These are phyloP conservation scores for Erodium trifolium DNA, from an alignment of 441 rosid species.

Conservation along the genomic window DNA sequence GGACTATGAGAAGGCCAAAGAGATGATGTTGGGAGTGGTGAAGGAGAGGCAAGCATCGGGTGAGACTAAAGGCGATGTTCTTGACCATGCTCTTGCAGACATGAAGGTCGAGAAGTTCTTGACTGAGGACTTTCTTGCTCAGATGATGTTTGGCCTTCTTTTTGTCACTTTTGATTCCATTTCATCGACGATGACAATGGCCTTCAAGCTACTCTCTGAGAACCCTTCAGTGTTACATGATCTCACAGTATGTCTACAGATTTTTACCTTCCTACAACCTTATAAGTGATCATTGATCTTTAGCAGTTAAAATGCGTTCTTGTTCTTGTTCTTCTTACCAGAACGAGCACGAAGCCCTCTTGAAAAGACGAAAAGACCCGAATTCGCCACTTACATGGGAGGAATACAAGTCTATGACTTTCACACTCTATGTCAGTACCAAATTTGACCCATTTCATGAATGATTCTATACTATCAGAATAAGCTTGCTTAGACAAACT, in stretches of 20 bases:
- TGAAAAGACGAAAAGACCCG: conserved; percentile 10
- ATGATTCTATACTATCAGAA: neutral
- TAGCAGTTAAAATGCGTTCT: neutral
- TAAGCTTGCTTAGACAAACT: too few species aligned
- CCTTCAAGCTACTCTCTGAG: conserved; percentile 22
- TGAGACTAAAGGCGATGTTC: conserved; percentile 17
- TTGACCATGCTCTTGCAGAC: conserved; percentile 19
- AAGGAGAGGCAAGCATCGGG: conserved; percentile 18
- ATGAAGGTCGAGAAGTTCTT: conserved; percentile 22
- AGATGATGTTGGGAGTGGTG: conserved; percentile 9
- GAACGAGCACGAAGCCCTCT: conserved; percentile 31
- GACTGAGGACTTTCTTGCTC: conserved; percentile 21
- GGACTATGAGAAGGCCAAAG: conserved; percentile 13
- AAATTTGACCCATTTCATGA: neutral
- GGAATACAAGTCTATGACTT: conserved; percentile 36
- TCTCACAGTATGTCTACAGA: conserved; percentile 16
- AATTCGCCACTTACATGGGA: conserved; percentile 30
- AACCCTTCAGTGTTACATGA: conserved; percentile 24
- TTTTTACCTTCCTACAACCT: too few species aligned
- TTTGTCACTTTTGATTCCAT: conserved; percentile 22
- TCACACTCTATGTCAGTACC: conserved; percentile 25
- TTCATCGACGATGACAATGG: conserved; percentile 14
- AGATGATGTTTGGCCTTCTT: conserved; percentile 6
- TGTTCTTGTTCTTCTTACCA: neutral
- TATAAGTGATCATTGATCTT: neutral